Evolutionary conservation across 1,284 basidiomycete species (phyloP), one percentile per base, ranked within the genome.

Genomic region (Veloboletus limbatus): DNA sequence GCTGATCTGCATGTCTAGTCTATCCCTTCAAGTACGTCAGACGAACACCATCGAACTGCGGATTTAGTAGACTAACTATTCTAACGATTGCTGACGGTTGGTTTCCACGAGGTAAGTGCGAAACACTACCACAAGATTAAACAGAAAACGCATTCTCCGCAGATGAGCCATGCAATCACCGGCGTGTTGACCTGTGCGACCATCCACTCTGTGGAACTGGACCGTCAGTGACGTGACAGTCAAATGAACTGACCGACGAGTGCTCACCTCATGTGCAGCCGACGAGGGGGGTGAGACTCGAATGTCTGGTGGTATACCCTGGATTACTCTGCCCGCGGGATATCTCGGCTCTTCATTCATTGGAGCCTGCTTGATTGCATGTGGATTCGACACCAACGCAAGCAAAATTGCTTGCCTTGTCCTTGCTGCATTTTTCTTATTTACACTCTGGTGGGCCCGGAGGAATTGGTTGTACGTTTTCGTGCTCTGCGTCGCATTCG

Each of bases 301-400:
- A 24, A 97, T 98, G 94, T 83, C 91, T 28, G 95, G 95, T 21
- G 96, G 95, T 1, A 85, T 97, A 33, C 75, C 83, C 9, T 88
- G 86, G 75, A 75, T 96, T 40, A 91, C 92, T 1, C 74, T 92
- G 0, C 91, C 91, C 0, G 92, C 92, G 2, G 93, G 93, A 28
- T 98, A 98, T 66, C 83, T 97, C 25, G 96, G 96, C 9, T 92
- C 88, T 2, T 86, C 86, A 3, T 72, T 97, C 59, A 95, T 97
- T 49, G 96, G 96, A 18, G 93, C 92, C 0, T 80, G 78, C 39
- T 73, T 97, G 22, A 94, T 97, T 52, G 82, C 92, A 6, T 96
- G 92, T 55, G 94, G 92, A 21, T 98, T 97, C 67, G 85, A 98
- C 67, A 94, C 91, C 40, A 84, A 92, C 55, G 96, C 96, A 2